phyloP scores from a whole-genome alignment of 2,329 filamentous ascomycete species.

The Colletotrichum truncatum region DNA sequence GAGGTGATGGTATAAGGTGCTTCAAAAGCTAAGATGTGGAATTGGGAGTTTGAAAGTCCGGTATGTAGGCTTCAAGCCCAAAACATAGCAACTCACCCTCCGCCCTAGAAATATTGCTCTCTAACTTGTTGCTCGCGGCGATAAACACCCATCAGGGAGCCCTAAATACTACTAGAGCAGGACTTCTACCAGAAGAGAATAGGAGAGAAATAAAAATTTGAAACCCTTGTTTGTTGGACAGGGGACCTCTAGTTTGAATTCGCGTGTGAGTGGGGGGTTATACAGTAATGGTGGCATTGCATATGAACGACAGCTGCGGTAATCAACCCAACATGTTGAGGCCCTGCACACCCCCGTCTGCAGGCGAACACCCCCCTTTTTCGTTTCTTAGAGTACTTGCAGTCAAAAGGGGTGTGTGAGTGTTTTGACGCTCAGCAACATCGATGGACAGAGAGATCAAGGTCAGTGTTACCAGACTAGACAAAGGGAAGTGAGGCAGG shows the following conservation, averaged over 20 bases:
- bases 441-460: not conserved
- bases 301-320: not conserved
- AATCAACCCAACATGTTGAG: not conserved
- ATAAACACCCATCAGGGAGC: not conserved
- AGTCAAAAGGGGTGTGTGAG: too few species aligned
- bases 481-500: too few species aligned
- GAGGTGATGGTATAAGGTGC: not conserved
- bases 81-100: not conserved
- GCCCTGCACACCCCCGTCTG: not conserved
- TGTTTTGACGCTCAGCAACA: not conserved
- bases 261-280: not conserved
- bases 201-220: not conserved
- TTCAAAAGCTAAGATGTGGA: not conserved
- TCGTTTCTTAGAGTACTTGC: too few species aligned
- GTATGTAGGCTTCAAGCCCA: not conserved
- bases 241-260: not conserved
- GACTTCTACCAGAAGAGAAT: too few species aligned
- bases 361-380: not conserved
- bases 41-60: not conserved
- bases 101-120: not conserved
- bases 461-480: not conserved
- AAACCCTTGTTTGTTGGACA: not conserved
- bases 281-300: conserved; percentile 1
- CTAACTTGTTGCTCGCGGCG: not conserved
- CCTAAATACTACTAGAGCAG: too few species aligned